Evolutionary conservation across 305 asterid genomes (phyloP).

Genomic region (Nicotiana rustica): DNA sequence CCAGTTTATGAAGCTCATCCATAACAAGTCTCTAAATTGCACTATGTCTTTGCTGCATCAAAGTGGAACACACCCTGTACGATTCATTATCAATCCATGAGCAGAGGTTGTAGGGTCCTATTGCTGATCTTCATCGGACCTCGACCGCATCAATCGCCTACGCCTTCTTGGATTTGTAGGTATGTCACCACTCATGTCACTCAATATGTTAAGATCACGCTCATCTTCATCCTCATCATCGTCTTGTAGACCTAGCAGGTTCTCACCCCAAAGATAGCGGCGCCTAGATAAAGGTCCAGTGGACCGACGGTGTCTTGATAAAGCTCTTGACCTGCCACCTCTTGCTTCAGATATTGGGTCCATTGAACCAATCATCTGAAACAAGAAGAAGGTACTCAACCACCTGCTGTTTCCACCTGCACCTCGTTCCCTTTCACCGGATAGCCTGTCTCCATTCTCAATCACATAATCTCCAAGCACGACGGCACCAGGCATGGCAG

Average conservation of each 20-base stretch:
- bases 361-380: slow-evolving; percentile 84
- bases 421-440: slow-evolving; percentile 59
- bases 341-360: slow-evolving; percentile 60
- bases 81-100: not conserved
- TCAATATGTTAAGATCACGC: slow-evolving; percentile 45
- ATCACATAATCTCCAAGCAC: slow-evolving; percentile 90
- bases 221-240: slow-evolving; percentile 47
- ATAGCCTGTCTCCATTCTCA: slow-evolving; percentile 71
- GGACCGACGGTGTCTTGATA: slow-evolving; percentile 66
- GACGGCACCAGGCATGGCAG: slow-evolving; percentile 91
- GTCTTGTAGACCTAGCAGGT: slow-evolving; percentile 66
- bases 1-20: not conserved
- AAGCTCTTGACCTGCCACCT: slow-evolving; percentile 71
- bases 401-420: slow-evolving; percentile 61
- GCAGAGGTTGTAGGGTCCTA: not conserved
- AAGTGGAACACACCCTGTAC: slow-evolving; percentile 15
- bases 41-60: not conserved
- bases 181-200: slow-evolving; percentile 49
- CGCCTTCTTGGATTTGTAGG: slow-evolving; percentile 61
- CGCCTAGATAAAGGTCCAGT: slow-evolving; percentile 65
- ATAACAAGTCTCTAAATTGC: not conserved
- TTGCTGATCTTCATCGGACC: slow-evolving; percentile 58
- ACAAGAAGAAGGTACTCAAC: slow-evolving; percentile 76
- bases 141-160: slow-evolving; percentile 63
- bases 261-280: slow-evolving; percentile 86